Evolutionary conservation across 108 stramenopile genomes (phyloP).

Genomic region (Schizochytrium sp.): DNA sequence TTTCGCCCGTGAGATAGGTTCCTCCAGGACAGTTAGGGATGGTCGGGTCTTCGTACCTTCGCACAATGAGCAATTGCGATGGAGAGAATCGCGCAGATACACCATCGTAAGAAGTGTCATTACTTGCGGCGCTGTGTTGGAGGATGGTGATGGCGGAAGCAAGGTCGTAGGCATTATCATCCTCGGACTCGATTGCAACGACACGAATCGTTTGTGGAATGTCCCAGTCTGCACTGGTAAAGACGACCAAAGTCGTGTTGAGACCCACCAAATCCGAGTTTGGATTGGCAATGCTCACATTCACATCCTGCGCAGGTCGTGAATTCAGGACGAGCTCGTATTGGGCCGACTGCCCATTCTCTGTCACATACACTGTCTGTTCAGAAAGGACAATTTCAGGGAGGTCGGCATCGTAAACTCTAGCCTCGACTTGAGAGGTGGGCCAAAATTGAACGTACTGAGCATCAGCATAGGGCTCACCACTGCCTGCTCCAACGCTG

Average conservation of each 20-base stretch:
- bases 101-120: not conserved
- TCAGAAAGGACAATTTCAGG: constrained; percentile 22
- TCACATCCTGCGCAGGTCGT: constrained; percentile 13
- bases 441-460: not conserved
- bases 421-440: not conserved
- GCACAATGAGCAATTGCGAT: not conserved
- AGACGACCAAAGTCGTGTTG: not conserved
- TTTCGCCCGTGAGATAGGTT: not conserved
- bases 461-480: not conserved
- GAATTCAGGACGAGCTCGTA: constrained; percentile 30
- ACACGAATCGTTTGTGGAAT: constrained; percentile 20
- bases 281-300: not conserved
- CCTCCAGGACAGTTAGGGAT: not conserved
- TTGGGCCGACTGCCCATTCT: not conserved
- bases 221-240: not conserved
- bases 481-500: not conserved
- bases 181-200: constrained; percentile 17
- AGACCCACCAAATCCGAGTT: not conserved
- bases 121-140: not conserved
- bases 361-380: constrained; percentile 26
- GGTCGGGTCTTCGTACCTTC: not conserved
- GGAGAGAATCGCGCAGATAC: not conserved
- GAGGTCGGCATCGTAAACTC: not conserved
- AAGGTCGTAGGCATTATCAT: not conserved
- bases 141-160: not conserved